Evolutionary conservation across 176 grass and related monocot species (phyloP), one percentile per base, ranked within the genome.

Genomic region (Oryza meridionalis): DNA sequence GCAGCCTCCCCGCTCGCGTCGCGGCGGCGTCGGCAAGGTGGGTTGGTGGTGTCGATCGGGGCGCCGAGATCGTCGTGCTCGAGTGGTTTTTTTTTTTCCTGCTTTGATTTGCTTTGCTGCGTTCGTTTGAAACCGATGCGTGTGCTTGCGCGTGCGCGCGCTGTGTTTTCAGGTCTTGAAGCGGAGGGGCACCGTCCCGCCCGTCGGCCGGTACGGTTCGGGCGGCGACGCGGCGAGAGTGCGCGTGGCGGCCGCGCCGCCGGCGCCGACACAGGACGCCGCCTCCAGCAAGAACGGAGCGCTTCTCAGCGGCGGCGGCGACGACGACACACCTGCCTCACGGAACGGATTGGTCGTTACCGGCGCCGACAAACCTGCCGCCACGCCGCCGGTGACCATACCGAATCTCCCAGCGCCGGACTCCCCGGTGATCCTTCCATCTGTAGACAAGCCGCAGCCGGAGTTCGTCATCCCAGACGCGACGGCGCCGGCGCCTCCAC

Each of bases 141-240:
- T 24, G 35, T 24, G 14, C 27, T 31, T 31, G 14, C 21, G 10
- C 1, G 16, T 45, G 35, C 11, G 58, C 1, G 15, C 49, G 15
- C 14, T n/a, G 35, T 63, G 42, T 17, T 4, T 26, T 29, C 82
- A 89, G 88, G 88, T 89, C 42, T 55, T 16, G 0, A 75, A 85
- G 63, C 77, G 65, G 51, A 76, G 72, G 71, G 82, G 76, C 47
- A 65, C 72, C 35, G 72, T 81, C 11, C 53, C 69, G 17, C 83
- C 88, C 3, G 65, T 70, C 77, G 88, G 58, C 67, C 88, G 71
- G 65, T 70, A 83, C 86, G 74, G 42, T 80, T 21, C 86, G n/a
- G 80, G 29, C 27, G 79, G 26, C 7, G 76, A 33, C 45, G 21
- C 58, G 17, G 33, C 24, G 1, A 17, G 61, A 15, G 46, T 24